Conservation (phyloP, 352 stramenopile species). For the Phytopythium kandeliae region DNA sequence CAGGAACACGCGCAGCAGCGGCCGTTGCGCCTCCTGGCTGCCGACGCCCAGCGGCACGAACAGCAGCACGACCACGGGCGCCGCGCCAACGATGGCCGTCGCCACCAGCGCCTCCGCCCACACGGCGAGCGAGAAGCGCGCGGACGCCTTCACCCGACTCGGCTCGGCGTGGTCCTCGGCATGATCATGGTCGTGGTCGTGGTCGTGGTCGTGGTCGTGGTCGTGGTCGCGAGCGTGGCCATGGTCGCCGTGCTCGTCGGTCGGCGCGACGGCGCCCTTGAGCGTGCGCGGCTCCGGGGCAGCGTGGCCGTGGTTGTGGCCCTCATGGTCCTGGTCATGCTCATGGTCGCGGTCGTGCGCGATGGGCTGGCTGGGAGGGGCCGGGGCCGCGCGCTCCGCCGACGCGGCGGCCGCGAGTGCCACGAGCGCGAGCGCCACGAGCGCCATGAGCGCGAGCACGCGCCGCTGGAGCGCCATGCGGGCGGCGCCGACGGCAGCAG, state of each 20-base stretch:
- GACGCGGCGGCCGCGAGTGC: not conserved
- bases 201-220: constrained; percentile 8
- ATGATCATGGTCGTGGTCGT: constrained; percentile 15
- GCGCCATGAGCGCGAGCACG: constrained; percentile 3
- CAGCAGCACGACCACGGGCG: constrained; percentile 61
- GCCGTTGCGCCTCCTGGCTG: constrained; percentile 55
- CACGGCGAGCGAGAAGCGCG: constrained; percentile 39
- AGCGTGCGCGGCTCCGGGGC: constrained; percentile 1
- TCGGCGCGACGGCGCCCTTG: not conserved
- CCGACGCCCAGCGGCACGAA: constrained; percentile 61
- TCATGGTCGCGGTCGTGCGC: constrained; percentile 13
- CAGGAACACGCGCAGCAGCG: constrained; percentile 77
- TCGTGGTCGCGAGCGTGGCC: constrained; percentile 20
- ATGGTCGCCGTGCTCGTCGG: constrained; percentile 12
- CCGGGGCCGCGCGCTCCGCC: constrained; percentile 1
- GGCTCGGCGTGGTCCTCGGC: constrained; percentile 10
- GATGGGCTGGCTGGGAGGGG: constrained; percentile 2
- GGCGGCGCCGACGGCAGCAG: not conserved
- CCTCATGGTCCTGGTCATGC: constrained; percentile 20
- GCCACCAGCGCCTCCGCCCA: constrained; percentile 66
- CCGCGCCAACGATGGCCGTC: constrained; percentile 64
- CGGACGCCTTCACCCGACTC: not conserved
- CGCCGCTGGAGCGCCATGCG: not conserved
- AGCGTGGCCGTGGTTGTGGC: constrained; percentile 4
- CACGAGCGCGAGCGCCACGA: too few relatives aligned